These are phyloP conservation scores for Aureobasidium musti DNA, from an alignment of 2,329 filamentous ascomycete genomes.

Conservation along the genomic window DNA sequence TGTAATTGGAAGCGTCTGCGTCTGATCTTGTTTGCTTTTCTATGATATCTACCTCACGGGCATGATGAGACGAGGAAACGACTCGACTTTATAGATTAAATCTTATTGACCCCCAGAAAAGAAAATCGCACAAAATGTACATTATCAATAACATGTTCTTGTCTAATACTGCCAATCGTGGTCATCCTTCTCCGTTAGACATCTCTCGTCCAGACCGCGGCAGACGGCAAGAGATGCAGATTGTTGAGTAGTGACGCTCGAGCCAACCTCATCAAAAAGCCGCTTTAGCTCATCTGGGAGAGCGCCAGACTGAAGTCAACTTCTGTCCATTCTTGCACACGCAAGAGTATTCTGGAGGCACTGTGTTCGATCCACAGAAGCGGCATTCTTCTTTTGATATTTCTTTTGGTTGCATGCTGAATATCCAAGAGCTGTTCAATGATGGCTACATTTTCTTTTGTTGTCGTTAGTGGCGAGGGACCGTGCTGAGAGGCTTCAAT, in stretches of 20 bases:
- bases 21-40: constrained; percentile 17
- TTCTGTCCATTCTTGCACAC: constrained; percentile 36
- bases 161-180: background rate
- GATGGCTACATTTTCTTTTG: background rate
- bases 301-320: constrained; percentile 44
- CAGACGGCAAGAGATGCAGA: background rate
- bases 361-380: constrained; percentile 45
- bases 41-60: constrained; percentile 15
- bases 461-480: background rate
- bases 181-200: too few species aligned
- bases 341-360: constrained; percentile 41
- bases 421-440: background rate
- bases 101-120: background rate
- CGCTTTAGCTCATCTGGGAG: constrained; percentile 45
- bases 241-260: background rate
- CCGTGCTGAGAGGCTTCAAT: background rate
- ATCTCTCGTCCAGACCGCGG: background rate
- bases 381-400: constrained; percentile 34
- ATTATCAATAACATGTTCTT: background rate
- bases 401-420: background rate
- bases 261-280: constrained; percentile 25
- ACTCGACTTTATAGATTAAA: constrained; percentile 11
- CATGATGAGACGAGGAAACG: constrained; percentile 23
- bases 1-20: constrained; percentile 5
- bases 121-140: background rate